phyloP scores from a whole-genome alignment of 2,329 filamentous ascomycete species.

The Ophiostoma sp. region DNA sequence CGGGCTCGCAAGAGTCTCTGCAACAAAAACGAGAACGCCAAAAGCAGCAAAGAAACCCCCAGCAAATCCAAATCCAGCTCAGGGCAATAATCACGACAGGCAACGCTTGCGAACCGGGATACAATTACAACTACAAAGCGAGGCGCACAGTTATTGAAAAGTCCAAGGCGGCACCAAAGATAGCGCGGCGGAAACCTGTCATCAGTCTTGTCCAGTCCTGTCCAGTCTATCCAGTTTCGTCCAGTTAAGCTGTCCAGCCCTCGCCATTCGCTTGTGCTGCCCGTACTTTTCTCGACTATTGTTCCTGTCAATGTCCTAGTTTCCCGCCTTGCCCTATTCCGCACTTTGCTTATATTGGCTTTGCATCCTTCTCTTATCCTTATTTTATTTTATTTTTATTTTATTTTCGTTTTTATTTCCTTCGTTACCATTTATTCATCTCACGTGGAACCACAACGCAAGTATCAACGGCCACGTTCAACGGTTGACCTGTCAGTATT shows the following conservation, averaged over 20 bases:
- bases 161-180: background rate
- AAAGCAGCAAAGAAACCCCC: background rate
- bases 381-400: background rate
- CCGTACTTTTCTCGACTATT: background rate
- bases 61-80: background rate
- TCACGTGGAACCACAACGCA: background rate
- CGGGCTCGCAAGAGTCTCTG: background rate
- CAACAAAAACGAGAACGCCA: background rate
- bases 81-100: background rate
- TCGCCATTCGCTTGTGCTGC: background rate
- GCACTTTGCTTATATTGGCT: constrained; percentile 1
- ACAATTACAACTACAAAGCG: background rate
- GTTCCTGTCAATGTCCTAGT: background rate
- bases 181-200: constrained; percentile 7
- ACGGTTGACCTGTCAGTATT: background rate
- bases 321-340: background rate
- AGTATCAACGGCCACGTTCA: background rate
- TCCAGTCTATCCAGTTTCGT: background rate
- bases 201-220: background rate
- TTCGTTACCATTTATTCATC: too few relatives aligned
- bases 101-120: background rate
- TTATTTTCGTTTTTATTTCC: background rate
- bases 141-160: background rate
- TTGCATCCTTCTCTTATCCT: background rate
- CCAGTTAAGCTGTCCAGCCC: background rate